Base-by-base conservation (phyloP, 192 early-diverging fungal genomes). In the Dimargaris verticillata region DNA sequence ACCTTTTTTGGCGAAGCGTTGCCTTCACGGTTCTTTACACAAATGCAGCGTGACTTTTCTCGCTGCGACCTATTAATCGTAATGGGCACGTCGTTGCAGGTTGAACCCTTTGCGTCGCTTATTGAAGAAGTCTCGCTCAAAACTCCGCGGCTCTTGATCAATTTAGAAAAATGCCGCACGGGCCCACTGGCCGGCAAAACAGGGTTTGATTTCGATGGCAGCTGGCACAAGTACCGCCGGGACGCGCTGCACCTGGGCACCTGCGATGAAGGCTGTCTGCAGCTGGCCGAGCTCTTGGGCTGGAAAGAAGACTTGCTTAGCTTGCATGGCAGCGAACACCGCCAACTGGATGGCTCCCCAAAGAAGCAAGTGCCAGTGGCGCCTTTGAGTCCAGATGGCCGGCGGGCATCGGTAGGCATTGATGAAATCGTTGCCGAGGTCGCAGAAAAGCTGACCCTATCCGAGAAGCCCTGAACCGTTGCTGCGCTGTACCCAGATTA, bases 1-100 rank as follows among this genome's bases (percentile, higher is more conserved):
- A 92, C 90, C 0, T 99, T 99, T 64, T 99, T 99, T 73, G 92
- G 93, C 20, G 89, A 99, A 68, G 65, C 70, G 20, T 71, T 99
- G 52, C 95, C 95, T 11, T 62, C 71, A 17, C 80, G 83, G 24
- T 96, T 95, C 59, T 79, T 80, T 62, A 54, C 73, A 20, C 64
- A 72, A 14, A n/a, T 80, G 4, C 60, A 61, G 9, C 64, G 77
- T 65, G 91, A 94, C 55, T 89, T 94, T 70, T 62, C 67, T n/a
- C 44, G 65, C 7, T 86, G 84, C 61, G 93, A 99, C 61, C 69
- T 92, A 38, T 67, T 95, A 26, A 88, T 97, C 71, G 90, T 99
- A 28, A 88, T 97, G 72, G 95, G 95, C 7, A 99, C 93, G 7
- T 86, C 83, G 13, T 64, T 99, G 50, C 77, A 84, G 62, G 95